A percentile compares a stretch with the other conserved stretches of the same genome.
phyloP scores from a whole-genome alignment of 202 grass and related monocot genomes.

The Eragrostis tef region DNA sequence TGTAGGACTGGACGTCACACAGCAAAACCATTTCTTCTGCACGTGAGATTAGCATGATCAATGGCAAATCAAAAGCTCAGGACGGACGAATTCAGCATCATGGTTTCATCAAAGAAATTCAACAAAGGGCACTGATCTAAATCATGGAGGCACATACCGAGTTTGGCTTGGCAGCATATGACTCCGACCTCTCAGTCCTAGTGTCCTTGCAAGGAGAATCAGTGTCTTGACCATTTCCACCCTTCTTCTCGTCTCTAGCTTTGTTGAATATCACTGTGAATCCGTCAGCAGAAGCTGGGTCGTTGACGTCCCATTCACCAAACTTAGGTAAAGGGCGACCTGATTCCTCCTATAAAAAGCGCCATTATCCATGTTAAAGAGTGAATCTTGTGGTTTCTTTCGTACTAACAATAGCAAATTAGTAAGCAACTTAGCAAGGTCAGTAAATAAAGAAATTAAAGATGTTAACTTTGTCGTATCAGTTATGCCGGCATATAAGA shows the following conservation, averaged over 20 bases:
- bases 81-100: neutral
- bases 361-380: slow-evolving; percentile 33
- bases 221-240: slow-evolving; percentile 67
- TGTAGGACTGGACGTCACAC: slow-evolving; percentile 75
- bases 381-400: neutral
- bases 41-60: neutral
- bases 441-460: neutral
- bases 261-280: slow-evolving; percentile 94
- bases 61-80: neutral
- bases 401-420: neutral
- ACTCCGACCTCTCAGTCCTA: slow-evolving; percentile 52
- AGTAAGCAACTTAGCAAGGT: neutral
- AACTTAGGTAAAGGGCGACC: slow-evolving; percentile 83
- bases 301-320: slow-evolving; percentile 90
- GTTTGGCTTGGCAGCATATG: slow-evolving; percentile 58
- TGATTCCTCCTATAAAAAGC: slow-evolving; percentile 63
- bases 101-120: slow-evolving; percentile 19
- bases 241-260: slow-evolving; percentile 89
- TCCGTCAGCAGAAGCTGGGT: slow-evolving; percentile 81
- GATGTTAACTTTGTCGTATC: slow-evolving; percentile 2
- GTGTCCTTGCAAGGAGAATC: slow-evolving; percentile 74
- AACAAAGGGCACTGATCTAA: neutral
- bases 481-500: neutral
- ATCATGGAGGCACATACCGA: slow-evolving; percentile 49
- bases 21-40: slow-evolving; percentile 98